Percentiles rank a stretch among this genome's conserved stretches.
These are phyloP conservation scores for Gossypium aridum DNA, from an alignment of 441 rosid species.

Conservation along the genomic window DNA sequence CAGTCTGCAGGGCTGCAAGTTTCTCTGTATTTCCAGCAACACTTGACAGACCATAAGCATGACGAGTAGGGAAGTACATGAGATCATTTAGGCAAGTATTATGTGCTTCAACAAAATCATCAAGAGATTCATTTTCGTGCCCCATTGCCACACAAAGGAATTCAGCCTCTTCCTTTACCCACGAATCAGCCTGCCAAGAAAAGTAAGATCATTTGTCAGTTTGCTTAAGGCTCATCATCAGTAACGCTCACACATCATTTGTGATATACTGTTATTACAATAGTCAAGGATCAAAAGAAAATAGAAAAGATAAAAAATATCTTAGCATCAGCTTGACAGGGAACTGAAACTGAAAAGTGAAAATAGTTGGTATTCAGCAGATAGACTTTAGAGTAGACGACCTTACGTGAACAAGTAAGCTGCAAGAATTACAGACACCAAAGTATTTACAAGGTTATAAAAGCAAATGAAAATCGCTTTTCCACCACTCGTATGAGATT, in stretches of 20 bases:
- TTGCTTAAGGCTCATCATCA: background rate
- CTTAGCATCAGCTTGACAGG: background rate
- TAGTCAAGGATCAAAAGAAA: background rate
- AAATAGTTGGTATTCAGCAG: background rate
- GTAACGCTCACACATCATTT: background rate
- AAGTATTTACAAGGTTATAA: background rate
- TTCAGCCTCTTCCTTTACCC: slow-evolving; percentile 68
- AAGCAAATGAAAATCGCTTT: slow-evolving; percentile 1
- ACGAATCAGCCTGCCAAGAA: slow-evolving; percentile 55
- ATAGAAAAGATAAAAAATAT: background rate
- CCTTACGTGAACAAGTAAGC: background rate
- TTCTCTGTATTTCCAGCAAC: slow-evolving; percentile 91
- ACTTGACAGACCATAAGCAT: slow-evolving; percentile 85
- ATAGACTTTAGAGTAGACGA: background rate
- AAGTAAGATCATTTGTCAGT: background rate
- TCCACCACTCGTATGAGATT: background rate
- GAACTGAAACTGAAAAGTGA: background rate
- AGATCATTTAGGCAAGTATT: slow-evolving; percentile 84
- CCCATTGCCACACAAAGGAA: slow-evolving; percentile 80
- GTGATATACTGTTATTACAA: background rate
- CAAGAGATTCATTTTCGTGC: slow-evolving; percentile 75
- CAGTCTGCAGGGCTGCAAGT: slow-evolving; percentile 76
- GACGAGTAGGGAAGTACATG: slow-evolving; percentile 89
- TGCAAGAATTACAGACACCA: slow-evolving; percentile 1
- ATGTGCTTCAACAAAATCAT: slow-evolving; percentile 86